These are phyloP conservation scores for Avicennia marina DNA, from an alignment of 257 asterid genomes.

Conservation along the genomic window DNA sequence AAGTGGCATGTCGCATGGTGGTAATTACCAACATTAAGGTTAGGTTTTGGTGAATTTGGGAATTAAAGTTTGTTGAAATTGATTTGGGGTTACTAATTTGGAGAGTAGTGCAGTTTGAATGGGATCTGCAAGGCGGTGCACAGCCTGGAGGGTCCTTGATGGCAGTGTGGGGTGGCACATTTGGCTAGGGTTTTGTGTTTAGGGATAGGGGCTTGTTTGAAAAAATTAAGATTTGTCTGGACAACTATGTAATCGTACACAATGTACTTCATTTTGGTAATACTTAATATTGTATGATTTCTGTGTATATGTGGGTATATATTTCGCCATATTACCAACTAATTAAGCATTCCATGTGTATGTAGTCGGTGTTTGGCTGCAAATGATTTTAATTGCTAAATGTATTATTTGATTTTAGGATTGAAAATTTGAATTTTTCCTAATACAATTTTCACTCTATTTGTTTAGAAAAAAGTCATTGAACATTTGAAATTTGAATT, in stretches of 20 bases:
- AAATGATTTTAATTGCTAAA: not conserved
- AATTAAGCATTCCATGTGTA: not conserved
- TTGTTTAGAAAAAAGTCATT: not conserved
- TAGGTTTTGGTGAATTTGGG: no score
- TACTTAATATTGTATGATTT: not conserved
- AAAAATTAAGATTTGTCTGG: no score
- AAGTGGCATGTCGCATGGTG: no score
- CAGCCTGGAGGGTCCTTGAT: no score
- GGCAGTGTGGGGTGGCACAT: no score
- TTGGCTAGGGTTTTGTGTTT: no score
- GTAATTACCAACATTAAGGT: no score
- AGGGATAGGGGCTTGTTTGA: no score
- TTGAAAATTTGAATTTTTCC: not conserved
- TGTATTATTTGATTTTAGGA: not conserved
- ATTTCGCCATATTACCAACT: not conserved
- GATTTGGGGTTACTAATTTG: no score
- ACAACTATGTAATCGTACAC: not conserved
- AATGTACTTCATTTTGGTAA: not conserved
- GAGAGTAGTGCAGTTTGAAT: no score
- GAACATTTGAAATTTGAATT: not conserved
- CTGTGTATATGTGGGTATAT: not conserved
- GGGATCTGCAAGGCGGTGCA: no score
- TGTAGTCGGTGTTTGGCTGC: not conserved
- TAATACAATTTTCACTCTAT: not conserved
- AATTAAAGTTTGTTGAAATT: no score